Conservation (phyloP, 2,329 filamentous ascomycete genomes). For the Trichothecium roseum region DNA sequence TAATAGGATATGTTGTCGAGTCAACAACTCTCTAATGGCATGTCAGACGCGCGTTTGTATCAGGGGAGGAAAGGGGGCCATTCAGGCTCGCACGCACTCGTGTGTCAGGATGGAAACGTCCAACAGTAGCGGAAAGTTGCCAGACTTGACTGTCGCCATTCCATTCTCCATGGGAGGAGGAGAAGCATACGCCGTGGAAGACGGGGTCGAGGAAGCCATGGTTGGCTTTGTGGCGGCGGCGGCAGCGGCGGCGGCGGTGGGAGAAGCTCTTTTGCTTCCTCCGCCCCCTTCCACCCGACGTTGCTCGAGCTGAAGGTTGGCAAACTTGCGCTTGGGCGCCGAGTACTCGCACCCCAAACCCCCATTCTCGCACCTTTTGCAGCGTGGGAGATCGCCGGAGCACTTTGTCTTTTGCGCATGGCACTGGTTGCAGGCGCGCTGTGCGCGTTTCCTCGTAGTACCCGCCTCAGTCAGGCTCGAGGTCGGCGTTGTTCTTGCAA, state of each 20-base stretch:
- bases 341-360: constrained; percentile 28
- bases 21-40: constrained; percentile 18
- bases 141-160: not conserved
- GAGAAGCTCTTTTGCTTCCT: constrained; percentile 1
- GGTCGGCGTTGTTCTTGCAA: constrained; percentile 27
- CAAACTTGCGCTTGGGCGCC: constrained; percentile 25
- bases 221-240: not conserved
- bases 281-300: constrained; percentile 1
- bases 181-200: not conserved
- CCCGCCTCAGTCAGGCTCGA: constrained; percentile 31
- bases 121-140: constrained; percentile 9
- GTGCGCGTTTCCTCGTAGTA: constrained; percentile 28
- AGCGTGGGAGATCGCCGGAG: constrained; percentile 27
- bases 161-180: no score
- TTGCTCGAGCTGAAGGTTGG: constrained; percentile 17
- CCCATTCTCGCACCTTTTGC: constrained; percentile 23
- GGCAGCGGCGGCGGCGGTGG: not conserved
- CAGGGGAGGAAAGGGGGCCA: not conserved
- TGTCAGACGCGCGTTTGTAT: constrained; percentile 1
- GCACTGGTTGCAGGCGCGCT: constrained; percentile 29
- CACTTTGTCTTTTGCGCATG: constrained; percentile 33
- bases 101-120: constrained; percentile 14
- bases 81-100: constrained; percentile 14
- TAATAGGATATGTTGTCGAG: constrained; percentile 22
- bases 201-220: no score